These are phyloP conservation scores for Hypericum androsaemum DNA, from an alignment of 345 rosid species.

Conservation along the genomic window DNA sequence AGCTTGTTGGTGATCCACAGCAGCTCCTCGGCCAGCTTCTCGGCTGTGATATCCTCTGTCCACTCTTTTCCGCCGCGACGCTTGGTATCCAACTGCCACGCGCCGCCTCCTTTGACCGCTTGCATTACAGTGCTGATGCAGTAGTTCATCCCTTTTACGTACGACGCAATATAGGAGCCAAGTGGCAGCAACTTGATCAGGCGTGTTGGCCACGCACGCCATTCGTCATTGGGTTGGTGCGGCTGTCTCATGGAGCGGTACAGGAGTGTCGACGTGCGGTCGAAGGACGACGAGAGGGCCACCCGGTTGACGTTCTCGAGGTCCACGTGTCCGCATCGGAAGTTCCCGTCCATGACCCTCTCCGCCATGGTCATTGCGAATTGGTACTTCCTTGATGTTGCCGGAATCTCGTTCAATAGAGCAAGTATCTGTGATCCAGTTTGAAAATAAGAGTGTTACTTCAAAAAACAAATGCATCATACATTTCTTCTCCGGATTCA, in stretches of 20 bases:
- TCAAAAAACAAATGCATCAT: no score
- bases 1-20: conserved; percentile 54
- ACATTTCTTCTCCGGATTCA: no score
- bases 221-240: background rate
- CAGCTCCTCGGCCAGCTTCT: conserved; percentile 70
- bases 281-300: conserved; percentile 49
- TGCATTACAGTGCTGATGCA: conserved; percentile 31
- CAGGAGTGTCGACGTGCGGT: conserved; percentile 41
- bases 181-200: conserved; percentile 39
- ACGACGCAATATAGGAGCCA: conserved; percentile 39
- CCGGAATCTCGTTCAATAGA: conserved; percentile 55
- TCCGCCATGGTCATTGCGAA: conserved; percentile 68
- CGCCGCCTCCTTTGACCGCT: conserved; percentile 16
- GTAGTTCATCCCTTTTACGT: conserved; percentile 34
- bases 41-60: conserved; percentile 31
- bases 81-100: conserved; percentile 17
- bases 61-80: conserved; percentile 10
- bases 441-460: no score
- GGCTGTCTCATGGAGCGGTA: conserved; percentile 32
- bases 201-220: conserved; percentile 32
- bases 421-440: conserved; percentile 38
- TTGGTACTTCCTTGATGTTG: conserved; percentile 61
- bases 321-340: conserved; percentile 30
- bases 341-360: conserved; percentile 66
- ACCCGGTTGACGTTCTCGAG: conserved; percentile 45